Percentiles rank a stretch among this genome's conserved stretches.
Conservation (phyloP, 352 stramenopile genomes). For the Phytophthora sojae region DNA sequence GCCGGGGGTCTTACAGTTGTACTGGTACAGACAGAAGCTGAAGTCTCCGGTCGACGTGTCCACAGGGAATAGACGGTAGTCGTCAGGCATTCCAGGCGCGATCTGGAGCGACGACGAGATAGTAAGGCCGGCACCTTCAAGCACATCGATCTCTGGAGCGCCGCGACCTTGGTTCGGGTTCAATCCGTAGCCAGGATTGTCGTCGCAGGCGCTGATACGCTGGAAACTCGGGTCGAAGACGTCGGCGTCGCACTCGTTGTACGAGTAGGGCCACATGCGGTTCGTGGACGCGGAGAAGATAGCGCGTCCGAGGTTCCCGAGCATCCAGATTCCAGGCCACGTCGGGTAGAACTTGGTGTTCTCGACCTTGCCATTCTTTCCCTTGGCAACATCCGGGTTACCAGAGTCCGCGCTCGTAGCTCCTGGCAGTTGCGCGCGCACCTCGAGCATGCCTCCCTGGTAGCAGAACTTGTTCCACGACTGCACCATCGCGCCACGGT, state of each 20-base stretch:
- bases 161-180: not conserved
- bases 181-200: not conserved
- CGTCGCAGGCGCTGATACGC: not conserved
- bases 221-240: not conserved
- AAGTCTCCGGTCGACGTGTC: slow-evolving; percentile 18
- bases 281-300: not conserved
- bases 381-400: slow-evolving; percentile 48
- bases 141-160: not conserved
- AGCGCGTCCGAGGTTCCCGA: not conserved
- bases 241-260: not conserved
- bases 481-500: slow-evolving; percentile 87
- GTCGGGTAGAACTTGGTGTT: slow-evolving; percentile 54
- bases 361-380: slow-evolving; percentile 29
- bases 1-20: slow-evolving; percentile 51
- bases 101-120: slow-evolving; percentile 94
- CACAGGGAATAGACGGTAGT: slow-evolving; percentile 66
- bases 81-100: slow-evolving; percentile 63
- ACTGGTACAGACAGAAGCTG: slow-evolving; percentile 50
- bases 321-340: slow-evolving; percentile 30
- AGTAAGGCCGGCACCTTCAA: slow-evolving; percentile 3
- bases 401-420: slow-evolving; percentile 50
- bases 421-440: slow-evolving; percentile 87
- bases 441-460: slow-evolving; percentile 92
- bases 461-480: slow-evolving; percentile 96
- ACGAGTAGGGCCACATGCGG: not conserved